Percentiles rank a stretch among this genome's conserved stretches.
Conservation (phyloP, 306 rosid species). For the Crotalaria pallida region DNA sequence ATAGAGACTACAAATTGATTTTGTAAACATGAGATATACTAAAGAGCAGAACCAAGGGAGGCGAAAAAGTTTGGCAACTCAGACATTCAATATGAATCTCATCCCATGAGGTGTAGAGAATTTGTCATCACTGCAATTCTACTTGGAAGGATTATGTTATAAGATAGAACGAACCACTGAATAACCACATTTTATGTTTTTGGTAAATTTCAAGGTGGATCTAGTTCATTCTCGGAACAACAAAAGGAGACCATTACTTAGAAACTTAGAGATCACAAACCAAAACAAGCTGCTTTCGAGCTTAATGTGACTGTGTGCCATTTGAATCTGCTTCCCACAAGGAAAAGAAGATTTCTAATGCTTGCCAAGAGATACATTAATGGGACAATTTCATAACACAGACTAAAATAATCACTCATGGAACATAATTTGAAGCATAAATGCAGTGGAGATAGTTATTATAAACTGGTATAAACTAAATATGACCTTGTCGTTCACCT, state of each 20-base stretch:
- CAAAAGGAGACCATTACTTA: background rate
- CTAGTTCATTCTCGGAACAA: background rate
- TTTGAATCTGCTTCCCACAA: background rate
- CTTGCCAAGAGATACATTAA: background rate
- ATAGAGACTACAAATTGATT: background rate
- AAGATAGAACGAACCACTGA: background rate
- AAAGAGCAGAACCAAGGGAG: background rate
- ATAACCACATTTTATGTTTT: background rate
- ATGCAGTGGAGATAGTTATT: background rate
- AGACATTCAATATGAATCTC: no score
- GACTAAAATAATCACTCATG: background rate
- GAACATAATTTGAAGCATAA: background rate
- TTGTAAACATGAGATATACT: background rate
- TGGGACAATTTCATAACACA: background rate
- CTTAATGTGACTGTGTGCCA: background rate
- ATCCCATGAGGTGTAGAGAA: background rate
- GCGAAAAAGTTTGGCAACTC: background rate
- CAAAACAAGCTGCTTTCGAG: background rate
- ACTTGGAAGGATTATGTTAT: no score
- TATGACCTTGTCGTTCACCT: constrained; percentile 84
- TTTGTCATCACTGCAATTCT: background rate
- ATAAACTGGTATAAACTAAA: background rate
- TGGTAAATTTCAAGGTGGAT: background rate
- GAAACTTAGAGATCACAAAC: background rate
- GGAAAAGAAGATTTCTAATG: background rate